Base-by-base conservation (phyloP, 129 eudicot genomes). In the Chrysanthemum lavandulifolium region DNA sequence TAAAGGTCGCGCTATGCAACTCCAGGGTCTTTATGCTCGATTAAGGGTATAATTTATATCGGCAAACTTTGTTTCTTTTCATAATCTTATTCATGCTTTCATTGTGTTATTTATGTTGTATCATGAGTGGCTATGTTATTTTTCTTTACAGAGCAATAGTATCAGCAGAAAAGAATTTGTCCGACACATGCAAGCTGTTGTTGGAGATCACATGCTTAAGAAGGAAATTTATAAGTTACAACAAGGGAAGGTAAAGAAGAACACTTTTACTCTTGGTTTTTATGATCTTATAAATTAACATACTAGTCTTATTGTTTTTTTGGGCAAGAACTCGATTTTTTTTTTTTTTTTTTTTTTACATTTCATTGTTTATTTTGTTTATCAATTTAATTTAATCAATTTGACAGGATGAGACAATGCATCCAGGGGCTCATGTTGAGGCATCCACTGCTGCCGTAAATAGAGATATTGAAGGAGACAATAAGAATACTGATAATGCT, bases 151-250 rank as follows among this genome's bases (percentile, higher is more conserved):
- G 98, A 86, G 76, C 80, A 87, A 84, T 77, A 88, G 78, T 68
- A 87, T 93, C 55, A 68, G 84, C 73, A 87, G 86, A 81, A 90
- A 87, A 33, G 86, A 65, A 18, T 90, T 93, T 78, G 86, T 90
- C 10, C 78, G 84, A 51, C 89, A 64, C 69, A 87, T 93, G 97
- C 82, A 86, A 72, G 62, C 67, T 76, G 83, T 93, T 73, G 96
- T 93, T 12, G 97, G 98, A 71, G 96, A 90, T 75, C 96, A 93
- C 75, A 87, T 87, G 93, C 86, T 94, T 48, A 85, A 79, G 75
- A 68, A 87, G 90, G 97, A 92, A 48, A 88, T 87, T 11, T 80
- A 67, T 75, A 90, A 86, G 76, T 78, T 90, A 73, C 92, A 87
- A 81, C 95, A 87, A 63, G 80, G 86, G 65, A 85, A 89, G 87